phyloP scores from a whole-genome alignment of 805 yeast genomes.

The Kodamaea lidongshanica region DNA sequence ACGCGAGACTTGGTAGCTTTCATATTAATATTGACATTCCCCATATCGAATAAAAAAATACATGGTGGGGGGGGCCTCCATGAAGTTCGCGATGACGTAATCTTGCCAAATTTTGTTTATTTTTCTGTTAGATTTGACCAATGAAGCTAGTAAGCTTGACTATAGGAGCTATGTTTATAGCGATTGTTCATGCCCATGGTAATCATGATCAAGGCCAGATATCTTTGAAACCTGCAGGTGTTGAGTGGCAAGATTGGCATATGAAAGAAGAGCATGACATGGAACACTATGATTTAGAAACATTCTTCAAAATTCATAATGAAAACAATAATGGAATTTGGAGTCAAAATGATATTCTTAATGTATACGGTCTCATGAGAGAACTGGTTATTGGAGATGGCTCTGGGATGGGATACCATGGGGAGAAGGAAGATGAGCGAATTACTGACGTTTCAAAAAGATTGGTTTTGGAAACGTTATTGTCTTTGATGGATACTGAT shows the following conservation, averaged over 20 bases:
- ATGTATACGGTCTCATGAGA: constrained; percentile 74
- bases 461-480: constrained; percentile 49
- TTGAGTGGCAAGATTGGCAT: constrained; percentile 81
- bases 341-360: constrained; percentile 58
- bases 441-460: constrained; percentile 51
- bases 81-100: no score
- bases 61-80: no score
- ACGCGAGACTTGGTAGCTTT: constrained; percentile 26
- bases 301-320: constrained; percentile 81
- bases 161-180: not conserved
- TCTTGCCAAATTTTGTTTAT: no score
- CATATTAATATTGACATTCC: constrained; percentile 6
- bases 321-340: constrained; percentile 51
- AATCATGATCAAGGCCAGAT: constrained; percentile 4
- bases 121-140: not conserved
- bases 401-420: constrained; percentile 80
- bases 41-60: no score
- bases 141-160: not conserved
- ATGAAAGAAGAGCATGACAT: constrained; percentile 85
- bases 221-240: constrained; percentile 37
- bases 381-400: constrained; percentile 79
- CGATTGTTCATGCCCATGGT: constrained; percentile 2
- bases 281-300: constrained; percentile 64
- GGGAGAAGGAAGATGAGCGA: constrained; percentile 45
- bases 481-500: constrained; percentile 58